Base-by-base conservation (phyloP, 139 green algal species). In the Pycnococcus provasolii region DNA sequence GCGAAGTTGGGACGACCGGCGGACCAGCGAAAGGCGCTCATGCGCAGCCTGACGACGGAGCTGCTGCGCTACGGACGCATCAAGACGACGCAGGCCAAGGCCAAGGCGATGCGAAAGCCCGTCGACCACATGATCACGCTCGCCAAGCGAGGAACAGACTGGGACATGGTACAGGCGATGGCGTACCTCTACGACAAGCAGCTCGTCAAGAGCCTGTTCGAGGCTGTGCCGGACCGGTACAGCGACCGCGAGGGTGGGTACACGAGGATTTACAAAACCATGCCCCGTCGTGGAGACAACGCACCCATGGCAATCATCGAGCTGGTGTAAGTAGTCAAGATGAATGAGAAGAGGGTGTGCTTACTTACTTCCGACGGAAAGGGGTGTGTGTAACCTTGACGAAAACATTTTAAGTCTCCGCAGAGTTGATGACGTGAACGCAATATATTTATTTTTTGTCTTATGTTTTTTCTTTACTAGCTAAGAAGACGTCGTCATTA, bases 121-220 rank as follows among this genome's bases (percentile, higher is more conserved):
- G 92, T 96, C 40, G 93, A 99, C 77, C 89, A 96, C 68, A 96
- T 99, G 83, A 98, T 99, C 62, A 88, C 80, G n/a, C 81, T 97
- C 58, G 91, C 92, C 45, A 97, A 97, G 86, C 77, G 87, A 40
- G 90, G 88, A 45, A 26, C 26, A 82, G 71, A 42, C 77, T 96
- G 50, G 91, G 94, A 26, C 26, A 26, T 26, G 26, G 26, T 58
- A 57, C 79, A 94, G 81, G 92, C 90, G 2, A 72, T 94, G 57
- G 82, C 68, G 3, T 98, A 90, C 73, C 60, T 98, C 0, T 97
- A 93, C 72, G 92, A 97, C 79, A 84, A 89, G 67, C 77, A 89
- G 37, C 77, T 98, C 3, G 92, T 97, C 26, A 66, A 79, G 42
- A 79, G 80, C n/a, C 70, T 98, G 42, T 98, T 98, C 69, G 75